These are phyloP conservation scores for Phragmites australis DNA, from an alignment of 176 grass and related monocot species.

Conservation along the genomic window DNA sequence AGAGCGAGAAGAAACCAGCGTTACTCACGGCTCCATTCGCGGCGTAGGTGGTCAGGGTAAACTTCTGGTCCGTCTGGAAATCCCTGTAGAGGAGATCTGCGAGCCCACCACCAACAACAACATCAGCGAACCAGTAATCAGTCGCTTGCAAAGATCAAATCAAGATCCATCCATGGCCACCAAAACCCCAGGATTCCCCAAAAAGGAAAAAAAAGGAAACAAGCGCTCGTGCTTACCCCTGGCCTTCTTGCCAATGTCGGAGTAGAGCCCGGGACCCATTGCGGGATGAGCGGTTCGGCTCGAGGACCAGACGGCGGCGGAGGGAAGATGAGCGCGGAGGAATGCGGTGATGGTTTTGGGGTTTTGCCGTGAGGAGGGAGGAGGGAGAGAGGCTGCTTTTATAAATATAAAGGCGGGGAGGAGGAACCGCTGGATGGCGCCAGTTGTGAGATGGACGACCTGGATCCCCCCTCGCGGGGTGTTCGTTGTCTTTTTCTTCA, in stretches of 20 bases:
- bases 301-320: not conserved
- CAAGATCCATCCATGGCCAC: not conserved
- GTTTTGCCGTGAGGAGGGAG: not conserved
- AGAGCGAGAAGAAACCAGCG: not conserved
- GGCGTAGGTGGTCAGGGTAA: constrained; percentile 53
- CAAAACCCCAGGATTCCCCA: not conserved
- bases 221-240: constrained; percentile 37
- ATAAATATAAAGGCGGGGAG: constrained; percentile 8
- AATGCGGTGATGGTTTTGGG: not conserved
- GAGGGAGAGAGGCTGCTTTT: not conserved
- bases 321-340: not conserved
- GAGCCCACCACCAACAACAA: not conserved
- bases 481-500: constrained; percentile 26
- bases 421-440: constrained; percentile 12
- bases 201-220: not conserved
- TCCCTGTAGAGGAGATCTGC: constrained; percentile 69
- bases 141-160: not conserved
- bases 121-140: not conserved
- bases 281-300: not conserved
- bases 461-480: not conserved
- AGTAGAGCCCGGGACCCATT: constrained; percentile 65
- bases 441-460: constrained; percentile 18
- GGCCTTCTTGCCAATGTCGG: constrained; percentile 60
- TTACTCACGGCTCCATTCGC: constrained; percentile 63
- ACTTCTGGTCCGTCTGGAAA: constrained; percentile 61